These are phyloP conservation scores for Gyromitra esculenta DNA, from an alignment of 2,329 filamentous ascomycete genomes.

Conservation along the genomic window DNA sequence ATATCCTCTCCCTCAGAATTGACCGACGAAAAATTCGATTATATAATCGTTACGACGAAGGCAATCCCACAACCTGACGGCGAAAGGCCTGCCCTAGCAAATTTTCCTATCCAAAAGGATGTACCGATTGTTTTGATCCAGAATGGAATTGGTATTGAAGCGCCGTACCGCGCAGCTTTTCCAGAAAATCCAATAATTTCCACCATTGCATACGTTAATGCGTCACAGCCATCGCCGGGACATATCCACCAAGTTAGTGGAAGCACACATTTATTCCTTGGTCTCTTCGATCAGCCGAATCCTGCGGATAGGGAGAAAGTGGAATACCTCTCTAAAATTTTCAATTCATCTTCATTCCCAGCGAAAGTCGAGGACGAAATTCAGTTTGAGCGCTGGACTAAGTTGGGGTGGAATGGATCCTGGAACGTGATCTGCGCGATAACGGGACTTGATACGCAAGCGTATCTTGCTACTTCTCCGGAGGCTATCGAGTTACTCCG, in stretches of 20 bases:
- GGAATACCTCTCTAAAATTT: conserved; percentile 61
- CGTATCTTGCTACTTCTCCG: conserved; percentile 63
- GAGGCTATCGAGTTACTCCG: conserved; percentile 69
- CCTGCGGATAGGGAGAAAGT: conserved; percentile 57
- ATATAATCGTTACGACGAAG: conserved; percentile 76
- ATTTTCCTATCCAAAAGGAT: conserved; percentile 54
- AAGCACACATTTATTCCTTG: conserved; percentile 65
- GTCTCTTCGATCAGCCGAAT: conserved; percentile 60
- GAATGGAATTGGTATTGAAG: conserved; percentile 71
- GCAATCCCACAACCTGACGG: conserved; percentile 66
- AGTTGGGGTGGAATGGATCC: conserved; percentile 70
- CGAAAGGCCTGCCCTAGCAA: conserved; percentile 53
- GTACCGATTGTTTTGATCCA: conserved; percentile 70
- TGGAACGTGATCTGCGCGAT: conserved; percentile 72
- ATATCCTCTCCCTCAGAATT: conserved; percentile 72
- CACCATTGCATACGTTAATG: conserved; percentile 67
- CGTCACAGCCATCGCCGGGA: conserved; percentile 65
- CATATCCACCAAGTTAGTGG: conserved; percentile 63
- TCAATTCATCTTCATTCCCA: conserved; percentile 63
- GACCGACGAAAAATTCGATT: conserved; percentile 67
- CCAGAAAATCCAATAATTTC: conserved; percentile 67
- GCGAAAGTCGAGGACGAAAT: conserved; percentile 67
- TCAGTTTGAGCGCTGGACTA: conserved; percentile 69
- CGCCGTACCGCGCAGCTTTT: conserved; percentile 65
- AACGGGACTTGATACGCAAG: conserved; percentile 66